These are phyloP conservation scores for Penicillium sp. DNA, from an alignment of 2,329 filamentous ascomycete genomes.

Conservation along the genomic window DNA sequence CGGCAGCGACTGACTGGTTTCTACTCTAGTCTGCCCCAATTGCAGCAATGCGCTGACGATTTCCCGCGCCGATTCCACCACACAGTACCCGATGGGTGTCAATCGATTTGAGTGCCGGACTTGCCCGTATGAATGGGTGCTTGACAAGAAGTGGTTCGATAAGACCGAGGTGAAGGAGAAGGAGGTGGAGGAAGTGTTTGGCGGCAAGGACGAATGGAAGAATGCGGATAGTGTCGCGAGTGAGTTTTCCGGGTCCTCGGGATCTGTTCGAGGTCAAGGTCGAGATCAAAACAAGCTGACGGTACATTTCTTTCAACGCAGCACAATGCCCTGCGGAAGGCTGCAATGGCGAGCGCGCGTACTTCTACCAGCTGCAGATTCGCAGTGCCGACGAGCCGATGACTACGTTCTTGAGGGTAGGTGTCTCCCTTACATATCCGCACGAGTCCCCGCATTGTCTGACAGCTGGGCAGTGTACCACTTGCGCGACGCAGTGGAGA, in stretches of 20 bases:
- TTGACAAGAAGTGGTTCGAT: slow-evolving; percentile 77
- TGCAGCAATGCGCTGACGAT: slow-evolving; percentile 51
- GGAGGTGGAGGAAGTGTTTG: slow-evolving; percentile 85
- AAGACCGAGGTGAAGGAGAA: slow-evolving; percentile 76
- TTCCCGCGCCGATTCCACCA: slow-evolving; percentile 39
- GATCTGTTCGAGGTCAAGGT: neutral
- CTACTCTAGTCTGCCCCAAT: slow-evolving; percentile 46
- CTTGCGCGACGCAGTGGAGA: slow-evolving; percentile 47
- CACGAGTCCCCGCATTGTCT: slow-evolving; percentile 18
- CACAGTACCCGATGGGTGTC: slow-evolving; percentile 41
- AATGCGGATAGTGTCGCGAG: slow-evolving; percentile 79
- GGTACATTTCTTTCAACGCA: slow-evolving; percentile 32
- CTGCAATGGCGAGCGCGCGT: slow-evolving; percentile 80
- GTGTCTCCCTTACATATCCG: slow-evolving; percentile 12
- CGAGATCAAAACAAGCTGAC: too few relatives aligned
- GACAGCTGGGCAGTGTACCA: slow-evolving; percentile 41
- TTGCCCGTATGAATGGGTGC: slow-evolving; percentile 85
- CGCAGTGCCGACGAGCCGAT: slow-evolving; percentile 97
- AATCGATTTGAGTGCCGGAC: slow-evolving; percentile 95
- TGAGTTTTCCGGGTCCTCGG: slow-evolving; percentile 33
- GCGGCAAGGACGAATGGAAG: slow-evolving; percentile 82
- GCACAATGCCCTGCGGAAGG: slow-evolving; percentile 78
- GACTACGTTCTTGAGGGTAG: slow-evolving; percentile 90
- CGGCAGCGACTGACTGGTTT: slow-evolving; percentile 19
- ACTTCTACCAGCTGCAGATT: slow-evolving; percentile 96